These are phyloP conservation scores for Pseudogymnoascus sp. DNA, from an alignment of 2,329 filamentous ascomycete genomes.

Conservation along the genomic window DNA sequence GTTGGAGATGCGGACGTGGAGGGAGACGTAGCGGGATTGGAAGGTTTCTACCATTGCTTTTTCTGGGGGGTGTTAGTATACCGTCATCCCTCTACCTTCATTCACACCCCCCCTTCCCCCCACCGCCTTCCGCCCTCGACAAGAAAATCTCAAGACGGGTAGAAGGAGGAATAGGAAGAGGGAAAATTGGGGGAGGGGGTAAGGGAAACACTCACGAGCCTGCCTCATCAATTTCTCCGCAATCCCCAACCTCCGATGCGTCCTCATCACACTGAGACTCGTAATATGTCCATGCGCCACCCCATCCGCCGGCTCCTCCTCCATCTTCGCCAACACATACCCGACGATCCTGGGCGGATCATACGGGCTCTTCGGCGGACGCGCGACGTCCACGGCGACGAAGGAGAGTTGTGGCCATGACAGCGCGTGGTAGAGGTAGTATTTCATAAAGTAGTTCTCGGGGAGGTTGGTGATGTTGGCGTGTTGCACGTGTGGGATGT, in stretches of 20 bases:
- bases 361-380: slow-evolving; percentile 67
- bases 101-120: background rate
- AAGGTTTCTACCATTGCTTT: slow-evolving; percentile 96
- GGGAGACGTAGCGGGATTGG: slow-evolving; percentile 81
- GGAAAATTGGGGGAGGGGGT: background rate
- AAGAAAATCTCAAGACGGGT: background rate
- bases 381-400: slow-evolving; percentile 85
- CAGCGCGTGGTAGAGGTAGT: slow-evolving; percentile 98
- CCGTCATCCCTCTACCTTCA: no score
- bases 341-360: slow-evolving; percentile 96
- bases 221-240: slow-evolving; percentile 98
- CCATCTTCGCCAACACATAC: slow-evolving; percentile 99
- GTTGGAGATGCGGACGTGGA: slow-evolving; percentile 95
- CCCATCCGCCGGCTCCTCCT: slow-evolving; percentile 89
- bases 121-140: background rate
- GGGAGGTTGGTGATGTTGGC: slow-evolving; percentile 98
- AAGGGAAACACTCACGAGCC: slow-evolving; percentile 58
- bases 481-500: slow-evolving; percentile 89
- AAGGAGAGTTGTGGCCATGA: slow-evolving; percentile 97
- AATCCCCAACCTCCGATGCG: slow-evolving; percentile 81
- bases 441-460: slow-evolving; percentile 99
- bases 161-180: background rate
- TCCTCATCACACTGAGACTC: slow-evolving; percentile 89
- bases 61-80: no score
- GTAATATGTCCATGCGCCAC: slow-evolving; percentile 95